Evolutionary conservation across 148 eudicot genomes (phyloP).

Genomic region (Polygonum maritimum): DNA sequence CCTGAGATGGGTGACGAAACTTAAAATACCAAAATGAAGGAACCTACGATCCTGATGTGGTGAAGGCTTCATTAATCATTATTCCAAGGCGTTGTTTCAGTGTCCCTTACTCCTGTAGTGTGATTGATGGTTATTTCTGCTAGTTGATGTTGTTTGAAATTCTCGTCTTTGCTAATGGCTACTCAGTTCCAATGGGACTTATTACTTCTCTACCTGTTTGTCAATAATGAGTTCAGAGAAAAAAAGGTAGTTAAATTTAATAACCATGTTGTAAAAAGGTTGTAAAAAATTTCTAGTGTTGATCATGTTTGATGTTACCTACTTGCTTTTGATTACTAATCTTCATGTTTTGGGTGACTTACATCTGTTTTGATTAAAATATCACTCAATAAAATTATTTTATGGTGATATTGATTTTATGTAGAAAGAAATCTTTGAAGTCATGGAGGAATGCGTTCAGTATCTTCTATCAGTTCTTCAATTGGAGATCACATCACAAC

Average conservation of each 20-base stretch:
- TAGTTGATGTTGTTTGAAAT: neutral
- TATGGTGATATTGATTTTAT: neutral
- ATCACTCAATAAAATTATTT: neutral
- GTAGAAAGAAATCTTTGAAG: neutral
- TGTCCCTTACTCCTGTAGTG: neutral
- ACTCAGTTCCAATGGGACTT: neutral
- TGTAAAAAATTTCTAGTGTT: no score
- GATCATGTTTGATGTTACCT: no score
- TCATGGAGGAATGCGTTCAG: neutral
- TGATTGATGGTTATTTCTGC: neutral
- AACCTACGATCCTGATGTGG: no score
- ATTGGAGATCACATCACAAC: no score
- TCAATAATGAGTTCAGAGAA: no score
- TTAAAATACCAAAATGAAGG: no score
- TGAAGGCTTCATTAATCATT: no score
- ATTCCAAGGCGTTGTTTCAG: neutral
- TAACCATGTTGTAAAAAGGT: no score
- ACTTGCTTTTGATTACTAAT: no score
- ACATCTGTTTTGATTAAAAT: no score
- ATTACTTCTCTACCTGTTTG: neutral
- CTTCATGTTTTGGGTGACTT: no score
- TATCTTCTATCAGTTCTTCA: neutral
- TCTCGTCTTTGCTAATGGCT: neutral
- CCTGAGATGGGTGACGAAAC: neutral
- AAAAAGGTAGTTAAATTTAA: no score